These are phyloP conservation scores for Rhododendron kiyosumense DNA, from an alignment of 148 eudicot genomes.

Conservation along the genomic window DNA sequence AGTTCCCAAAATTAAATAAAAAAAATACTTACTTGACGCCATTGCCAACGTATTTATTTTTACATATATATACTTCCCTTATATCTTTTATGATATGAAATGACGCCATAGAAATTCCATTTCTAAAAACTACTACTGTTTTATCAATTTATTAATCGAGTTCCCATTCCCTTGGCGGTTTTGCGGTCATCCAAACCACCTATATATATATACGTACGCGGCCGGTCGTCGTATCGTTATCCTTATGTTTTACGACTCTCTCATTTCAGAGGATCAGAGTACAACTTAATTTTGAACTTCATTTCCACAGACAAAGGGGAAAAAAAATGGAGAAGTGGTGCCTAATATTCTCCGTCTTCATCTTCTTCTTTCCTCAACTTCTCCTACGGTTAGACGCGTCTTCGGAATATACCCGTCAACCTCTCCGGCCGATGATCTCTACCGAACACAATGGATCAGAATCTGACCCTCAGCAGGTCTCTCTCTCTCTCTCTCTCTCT, in stretches of 20 bases:
- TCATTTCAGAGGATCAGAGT: background rate
- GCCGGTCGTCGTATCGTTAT: background rate
- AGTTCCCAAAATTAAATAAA: no score
- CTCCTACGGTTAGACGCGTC: conserved; percentile 11
- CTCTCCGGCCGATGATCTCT: conserved; percentile 32
- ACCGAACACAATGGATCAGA: conserved; percentile 33
- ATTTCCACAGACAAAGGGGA: background rate
- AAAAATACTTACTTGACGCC: conserved; percentile 14
- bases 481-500: background rate
- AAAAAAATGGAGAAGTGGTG: conserved; percentile 20
- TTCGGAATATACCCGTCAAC: conserved; percentile 35
- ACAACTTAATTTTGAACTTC: background rate
- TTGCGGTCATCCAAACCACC: background rate
- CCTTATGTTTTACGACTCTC: background rate
- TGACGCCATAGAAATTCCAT: background rate
- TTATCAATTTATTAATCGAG: background rate
- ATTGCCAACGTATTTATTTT: background rate
- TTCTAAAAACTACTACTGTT: background rate
- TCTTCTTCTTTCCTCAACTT: background rate
- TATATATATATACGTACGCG: background rate
- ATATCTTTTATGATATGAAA: background rate
- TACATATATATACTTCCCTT: no score
- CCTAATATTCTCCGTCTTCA: conserved; percentile 13
- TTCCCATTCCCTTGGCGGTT: background rate
- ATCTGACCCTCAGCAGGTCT: conserved; percentile 56